Percentiles rank a stretch among this genome's conserved stretches.
Evolutionary conservation across 257 asterid genomes (phyloP).

Genomic region (Gentiana macrophylla): DNA sequence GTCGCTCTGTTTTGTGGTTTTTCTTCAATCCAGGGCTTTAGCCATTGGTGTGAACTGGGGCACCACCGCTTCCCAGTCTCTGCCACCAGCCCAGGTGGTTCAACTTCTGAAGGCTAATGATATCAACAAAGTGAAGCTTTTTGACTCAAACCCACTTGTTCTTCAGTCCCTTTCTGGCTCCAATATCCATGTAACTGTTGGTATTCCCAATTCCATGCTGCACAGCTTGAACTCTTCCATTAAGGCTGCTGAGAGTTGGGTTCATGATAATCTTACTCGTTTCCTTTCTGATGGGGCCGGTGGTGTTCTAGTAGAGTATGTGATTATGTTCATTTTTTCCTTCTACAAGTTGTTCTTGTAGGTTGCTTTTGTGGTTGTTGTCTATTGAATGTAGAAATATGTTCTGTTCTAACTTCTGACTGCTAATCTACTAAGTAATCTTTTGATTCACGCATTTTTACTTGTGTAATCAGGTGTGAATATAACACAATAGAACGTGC

Average conservation of each 20-base stretch:
- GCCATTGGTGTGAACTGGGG: conserved; percentile 88
- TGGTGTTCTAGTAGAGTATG: conserved; percentile 58
- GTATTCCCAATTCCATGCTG: conserved; percentile 76
- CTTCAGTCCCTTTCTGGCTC: conserved; percentile 61
- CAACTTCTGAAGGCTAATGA: conserved; percentile 59
- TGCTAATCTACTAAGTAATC: too few species aligned
- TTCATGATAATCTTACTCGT: conserved; percentile 82
- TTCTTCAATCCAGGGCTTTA: conserved; percentile 11
- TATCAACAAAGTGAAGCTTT: conserved; percentile 54
- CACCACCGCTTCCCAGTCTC: conserved; percentile 62
- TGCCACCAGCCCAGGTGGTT: conserved; percentile 67
- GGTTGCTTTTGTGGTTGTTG: too few species aligned
- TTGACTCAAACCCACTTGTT: conserved; percentile 55
- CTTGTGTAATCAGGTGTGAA: too few species aligned
- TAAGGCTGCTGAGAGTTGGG: conserved; percentile 77
- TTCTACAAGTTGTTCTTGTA: not conserved
- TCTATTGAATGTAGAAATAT: too few species aligned
- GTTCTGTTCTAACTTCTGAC: too few species aligned
- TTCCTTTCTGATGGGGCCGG: conserved; percentile 43
- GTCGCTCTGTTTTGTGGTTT: conserved; percentile 2
- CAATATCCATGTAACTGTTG: conserved; percentile 50
- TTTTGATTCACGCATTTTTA: too few species aligned
- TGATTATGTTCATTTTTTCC: not conserved
- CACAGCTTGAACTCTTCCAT: conserved; percentile 54
- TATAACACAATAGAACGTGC: too few species aligned